Percentiles rank a stretch among this genome's conserved stretches.
Conservation (phyloP, 2,329 filamentous ascomycete genomes). For the Colletotrichum sp. region DNA sequence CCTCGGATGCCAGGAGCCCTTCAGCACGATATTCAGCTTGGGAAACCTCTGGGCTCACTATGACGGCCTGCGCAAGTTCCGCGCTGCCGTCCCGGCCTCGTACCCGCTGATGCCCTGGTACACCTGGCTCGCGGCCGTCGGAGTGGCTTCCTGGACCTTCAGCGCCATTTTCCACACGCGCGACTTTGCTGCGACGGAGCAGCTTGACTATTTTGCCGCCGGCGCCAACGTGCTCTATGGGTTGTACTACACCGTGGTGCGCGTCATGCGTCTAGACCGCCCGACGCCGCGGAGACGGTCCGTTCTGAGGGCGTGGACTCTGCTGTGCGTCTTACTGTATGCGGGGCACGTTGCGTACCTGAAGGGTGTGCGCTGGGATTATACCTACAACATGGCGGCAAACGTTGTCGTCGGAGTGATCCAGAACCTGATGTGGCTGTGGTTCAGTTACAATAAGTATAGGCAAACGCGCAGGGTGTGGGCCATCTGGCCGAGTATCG, state of each 20-base stretch:
- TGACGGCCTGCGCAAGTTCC: constrained; percentile 74
- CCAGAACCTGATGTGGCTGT: constrained; percentile 85
- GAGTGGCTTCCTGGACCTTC: constrained; percentile 83
- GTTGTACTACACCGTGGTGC: constrained; percentile 81
- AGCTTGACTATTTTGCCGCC: constrained; percentile 94
- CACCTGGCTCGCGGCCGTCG: constrained; percentile 77
- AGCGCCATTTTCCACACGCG: constrained; percentile 92
- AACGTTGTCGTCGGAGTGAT: constrained; percentile 84
- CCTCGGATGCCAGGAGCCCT: constrained; percentile 92
- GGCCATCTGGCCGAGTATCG: constrained; percentile 88
- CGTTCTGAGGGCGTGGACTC: constrained; percentile 77
- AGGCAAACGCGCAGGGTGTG: constrained; percentile 73
- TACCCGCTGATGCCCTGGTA: constrained; percentile 87
- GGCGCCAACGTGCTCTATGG: constrained; percentile 91
- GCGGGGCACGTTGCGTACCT: constrained; percentile 81
- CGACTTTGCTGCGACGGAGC: constrained; percentile 86
- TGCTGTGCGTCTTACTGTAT: constrained; percentile 75
- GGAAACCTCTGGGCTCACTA: constrained; percentile 90
- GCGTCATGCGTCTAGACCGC: constrained; percentile 82
- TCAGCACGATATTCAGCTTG: constrained; percentile 90
- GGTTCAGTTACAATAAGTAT: constrained; percentile 80
- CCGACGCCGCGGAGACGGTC: constrained; percentile 43
- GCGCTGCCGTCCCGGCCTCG: constrained; percentile 68
- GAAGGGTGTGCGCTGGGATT: constrained; percentile 88
- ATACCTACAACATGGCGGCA: constrained; percentile 97